Conservation (phyloP, 306 rosid species). For the Cucumis cinereus region DNA sequence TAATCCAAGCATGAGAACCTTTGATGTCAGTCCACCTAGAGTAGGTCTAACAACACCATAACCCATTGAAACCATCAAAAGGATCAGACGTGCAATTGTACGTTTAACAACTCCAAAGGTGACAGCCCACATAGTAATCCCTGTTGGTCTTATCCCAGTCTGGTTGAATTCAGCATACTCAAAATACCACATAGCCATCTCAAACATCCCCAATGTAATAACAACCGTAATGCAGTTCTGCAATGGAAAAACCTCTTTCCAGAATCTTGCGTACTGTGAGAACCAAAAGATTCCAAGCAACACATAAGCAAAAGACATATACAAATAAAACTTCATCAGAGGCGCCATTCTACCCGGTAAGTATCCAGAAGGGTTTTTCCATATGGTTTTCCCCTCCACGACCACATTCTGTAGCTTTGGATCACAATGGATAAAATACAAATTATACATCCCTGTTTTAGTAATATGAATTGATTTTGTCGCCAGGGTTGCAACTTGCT, state of each 20-base stretch:
- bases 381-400: constrained; percentile 79
- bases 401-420: constrained; percentile 51
- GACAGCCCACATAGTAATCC: constrained; percentile 86
- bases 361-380: constrained; percentile 90
- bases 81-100: constrained; percentile 68
- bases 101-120: constrained; percentile 76
- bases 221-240: constrained; percentile 91
- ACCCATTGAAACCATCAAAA: constrained; percentile 87
- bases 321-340: constrained; percentile 65
- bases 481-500: constrained; percentile 40
- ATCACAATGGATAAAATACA: constrained; percentile 93
- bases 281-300: constrained; percentile 87
- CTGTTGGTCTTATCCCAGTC: constrained; percentile 86
- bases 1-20: constrained; percentile 79
- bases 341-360: constrained; percentile 99
- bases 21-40: constrained; percentile 89
- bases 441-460: constrained; percentile 90
- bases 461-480: constrained; percentile 45
- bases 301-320: constrained; percentile 85
- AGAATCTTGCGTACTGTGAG: constrained; percentile 77
- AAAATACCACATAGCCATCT: constrained; percentile 88
- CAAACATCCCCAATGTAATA: constrained; percentile 90
- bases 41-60: constrained; percentile 97
- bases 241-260: constrained; percentile 79
- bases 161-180: constrained; percentile 87